These are phyloP conservation scores for Hymenoscyphus scutula DNA, from an alignment of 2,329 filamentous ascomycete genomes.

Conservation along the genomic window DNA sequence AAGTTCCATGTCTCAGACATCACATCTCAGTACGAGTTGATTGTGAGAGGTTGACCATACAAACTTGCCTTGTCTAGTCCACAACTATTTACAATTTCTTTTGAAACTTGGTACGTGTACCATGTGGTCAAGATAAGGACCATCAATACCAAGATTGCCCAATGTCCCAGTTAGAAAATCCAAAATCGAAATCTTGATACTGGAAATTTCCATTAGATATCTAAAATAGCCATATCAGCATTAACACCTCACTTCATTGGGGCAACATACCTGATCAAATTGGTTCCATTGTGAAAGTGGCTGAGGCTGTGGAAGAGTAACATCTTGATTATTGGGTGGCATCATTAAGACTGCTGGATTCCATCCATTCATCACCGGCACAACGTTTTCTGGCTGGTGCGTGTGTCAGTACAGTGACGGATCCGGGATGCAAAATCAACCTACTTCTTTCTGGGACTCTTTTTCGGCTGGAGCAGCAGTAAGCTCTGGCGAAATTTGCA, in stretches of 20 bases:
- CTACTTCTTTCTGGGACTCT: not conserved
- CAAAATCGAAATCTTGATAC: slow-evolving; percentile 12
- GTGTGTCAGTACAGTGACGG: not conserved
- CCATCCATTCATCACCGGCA: not conserved
- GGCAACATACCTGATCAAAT: slow-evolving; percentile 8
- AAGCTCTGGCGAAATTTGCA: not conserved
- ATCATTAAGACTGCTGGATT: slow-evolving; percentile 1
- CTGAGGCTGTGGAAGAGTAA: not conserved
- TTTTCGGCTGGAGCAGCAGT: not conserved
- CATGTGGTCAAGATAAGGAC: not conserved
- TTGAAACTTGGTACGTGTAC: not conserved
- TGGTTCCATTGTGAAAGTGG: not conserved
- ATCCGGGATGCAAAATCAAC: not conserved
- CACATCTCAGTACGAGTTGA: too few relatives aligned
- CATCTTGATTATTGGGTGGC: not conserved
- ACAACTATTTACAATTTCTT: too few relatives aligned
- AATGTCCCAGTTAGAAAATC: slow-evolving; percentile 13
- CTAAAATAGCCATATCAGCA: not conserved
- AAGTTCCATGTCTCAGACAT: too few relatives aligned
- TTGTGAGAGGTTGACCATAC: too few relatives aligned
- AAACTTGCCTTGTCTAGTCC: too few relatives aligned
- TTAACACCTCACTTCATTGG: not conserved
- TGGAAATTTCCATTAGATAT: not conserved
- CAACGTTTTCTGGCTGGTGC: not conserved
- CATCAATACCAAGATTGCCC: slow-evolving; percentile 12